Base-by-base conservation (phyloP, 441 rosid genomes). In the Jatropha multifida region DNA sequence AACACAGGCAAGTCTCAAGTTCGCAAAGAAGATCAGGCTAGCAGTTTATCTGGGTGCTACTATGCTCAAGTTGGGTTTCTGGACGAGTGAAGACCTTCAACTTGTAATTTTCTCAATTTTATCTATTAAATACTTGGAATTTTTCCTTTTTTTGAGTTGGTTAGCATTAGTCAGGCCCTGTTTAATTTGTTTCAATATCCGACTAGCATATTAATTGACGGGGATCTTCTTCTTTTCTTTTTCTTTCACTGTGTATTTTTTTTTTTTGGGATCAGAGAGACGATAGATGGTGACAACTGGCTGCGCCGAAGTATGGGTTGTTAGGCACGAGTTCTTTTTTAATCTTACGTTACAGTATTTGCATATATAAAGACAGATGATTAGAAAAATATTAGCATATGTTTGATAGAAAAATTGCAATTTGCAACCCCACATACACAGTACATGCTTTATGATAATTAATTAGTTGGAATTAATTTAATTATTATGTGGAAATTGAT, bases 31-130 rank as follows among this genome's bases (percentile, higher is more conserved):
- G 83, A 87, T 94, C 63, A 73, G 77, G 32, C 79, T 85, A 37
- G 96, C 92, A 0, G 94, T 91, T 8, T 94, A 84, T 63, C 62
- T 94, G 61, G 94, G 89, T 10, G 98, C 97, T 78, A 79, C 98
- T 32, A 92, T 94, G 98, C 97, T 94, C 26, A 81, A 81, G 82
- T 54, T 77, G 5, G 98, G 98, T 13, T 71, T 74, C 77, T 54
- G 42, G 72, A 86, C 93, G 1, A 88, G 86, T 61, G 79, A 90
- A 76, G 98, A 94, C 76, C 0, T 80, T 65, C 86, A 85, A 83
- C 84, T 87, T 80, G 98, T 94, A 87, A 84, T 40, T 7, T 59
- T 54, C 9, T 32, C 32, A 32, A 32, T 32, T 32, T 32, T 32
- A 32, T 32, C 32, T 32, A 32, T 32, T 27, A 27, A 27, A 27